phyloP scores from a whole-genome alignment of 2,329 filamentous ascomycete genomes.

The Sordariomycetes sp. region DNA sequence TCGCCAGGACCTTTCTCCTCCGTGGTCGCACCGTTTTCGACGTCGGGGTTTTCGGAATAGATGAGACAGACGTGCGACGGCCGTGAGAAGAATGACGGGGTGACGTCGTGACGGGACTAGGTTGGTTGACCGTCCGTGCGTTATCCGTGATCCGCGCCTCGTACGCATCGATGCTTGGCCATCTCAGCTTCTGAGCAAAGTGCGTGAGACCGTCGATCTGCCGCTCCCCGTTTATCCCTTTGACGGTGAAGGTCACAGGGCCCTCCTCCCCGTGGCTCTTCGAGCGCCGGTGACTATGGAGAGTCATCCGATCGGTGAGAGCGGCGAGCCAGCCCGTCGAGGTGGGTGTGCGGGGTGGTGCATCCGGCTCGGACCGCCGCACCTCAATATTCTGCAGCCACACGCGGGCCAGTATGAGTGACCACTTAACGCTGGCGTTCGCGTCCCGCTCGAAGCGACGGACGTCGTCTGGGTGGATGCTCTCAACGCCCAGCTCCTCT shows the following conservation, averaged over 20 bases:
- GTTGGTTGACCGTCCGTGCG: slow-evolving; percentile 2
- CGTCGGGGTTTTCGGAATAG: slow-evolving; percentile 4
- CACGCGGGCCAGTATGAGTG: slow-evolving; percentile 46
- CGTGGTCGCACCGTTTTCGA: slow-evolving; percentile 18
- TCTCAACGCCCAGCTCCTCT: slow-evolving; percentile 38
- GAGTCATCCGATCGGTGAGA: slow-evolving; percentile 38
- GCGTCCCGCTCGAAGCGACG: slow-evolving; percentile 49
- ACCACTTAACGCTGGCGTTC: slow-evolving; percentile 52
- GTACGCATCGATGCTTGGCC: slow-evolving; percentile 45
- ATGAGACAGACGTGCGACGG: slow-evolving; percentile 2
- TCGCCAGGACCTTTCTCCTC: slow-evolving; percentile 40
- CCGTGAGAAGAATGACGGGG: background rate
- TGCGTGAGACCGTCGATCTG: slow-evolving; percentile 49
- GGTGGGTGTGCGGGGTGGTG: slow-evolving; percentile 8
- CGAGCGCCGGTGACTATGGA: slow-evolving; percentile 16
- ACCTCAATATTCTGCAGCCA: slow-evolving; percentile 59
- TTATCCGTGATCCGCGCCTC: slow-evolving; percentile 23
- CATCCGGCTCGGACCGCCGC: slow-evolving; percentile 20
- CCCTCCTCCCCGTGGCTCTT: slow-evolving; percentile 13
- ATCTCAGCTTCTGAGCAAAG: slow-evolving; percentile 48
- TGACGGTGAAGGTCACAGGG: slow-evolving; percentile 31
- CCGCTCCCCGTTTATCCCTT: slow-evolving; percentile 39
- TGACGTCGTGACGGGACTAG: background rate
- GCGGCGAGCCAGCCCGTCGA: slow-evolving; percentile 38
- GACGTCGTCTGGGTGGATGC: slow-evolving; percentile 40